phyloP scores from a whole-genome alignment of 257 asterid genomes.

The Euphrasia confusa region DNA sequence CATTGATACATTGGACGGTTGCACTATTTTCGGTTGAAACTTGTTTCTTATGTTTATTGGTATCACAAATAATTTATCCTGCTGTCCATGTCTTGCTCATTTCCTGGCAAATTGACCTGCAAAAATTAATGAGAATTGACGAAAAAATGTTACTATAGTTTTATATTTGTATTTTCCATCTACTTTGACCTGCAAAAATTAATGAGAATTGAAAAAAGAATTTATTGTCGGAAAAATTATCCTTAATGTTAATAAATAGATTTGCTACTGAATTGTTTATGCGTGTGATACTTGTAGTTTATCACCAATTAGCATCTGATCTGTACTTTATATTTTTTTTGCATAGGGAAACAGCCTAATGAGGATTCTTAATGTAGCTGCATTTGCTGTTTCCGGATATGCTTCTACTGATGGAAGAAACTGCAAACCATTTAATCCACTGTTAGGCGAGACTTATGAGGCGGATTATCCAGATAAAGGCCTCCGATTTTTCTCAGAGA shows the following conservation, averaged over 20 bases:
- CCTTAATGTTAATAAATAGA: conserved; percentile 6
- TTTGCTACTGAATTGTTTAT: neutral
- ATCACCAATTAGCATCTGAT: conserved; percentile 26
- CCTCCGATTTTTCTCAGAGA: conserved; percentile 82
- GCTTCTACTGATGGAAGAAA: conserved; percentile 91
- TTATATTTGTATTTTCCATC: neutral
- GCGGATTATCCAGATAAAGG: conserved; percentile 96
- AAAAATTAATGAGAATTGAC: neutral
- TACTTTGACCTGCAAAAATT: neutral
- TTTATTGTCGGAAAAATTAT: neutral
- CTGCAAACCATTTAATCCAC: conserved; percentile 96
- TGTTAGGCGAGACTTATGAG: conserved; percentile 94
- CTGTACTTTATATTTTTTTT: conserved; percentile 16
- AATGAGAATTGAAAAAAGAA: conserved; percentile 2
- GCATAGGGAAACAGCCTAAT: conserved; percentile 82
- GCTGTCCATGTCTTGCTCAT: neutral
- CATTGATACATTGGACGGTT: conserved; percentile 14
- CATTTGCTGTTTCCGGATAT: conserved; percentile 97
- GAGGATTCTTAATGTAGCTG: conserved; percentile 95
- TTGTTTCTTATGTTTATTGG: conserved; percentile 13
- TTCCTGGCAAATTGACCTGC: neutral
- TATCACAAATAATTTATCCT: neutral
- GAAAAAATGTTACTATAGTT: neutral
- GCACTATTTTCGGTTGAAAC: neutral
- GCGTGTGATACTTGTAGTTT: conserved; percentile 3